A percentile compares a stretch with the other conserved stretches of the same genome.
Conservation (phyloP, 495 filamentous ascomycete genomes). For the Hypoxylon crocopeplum region DNA sequence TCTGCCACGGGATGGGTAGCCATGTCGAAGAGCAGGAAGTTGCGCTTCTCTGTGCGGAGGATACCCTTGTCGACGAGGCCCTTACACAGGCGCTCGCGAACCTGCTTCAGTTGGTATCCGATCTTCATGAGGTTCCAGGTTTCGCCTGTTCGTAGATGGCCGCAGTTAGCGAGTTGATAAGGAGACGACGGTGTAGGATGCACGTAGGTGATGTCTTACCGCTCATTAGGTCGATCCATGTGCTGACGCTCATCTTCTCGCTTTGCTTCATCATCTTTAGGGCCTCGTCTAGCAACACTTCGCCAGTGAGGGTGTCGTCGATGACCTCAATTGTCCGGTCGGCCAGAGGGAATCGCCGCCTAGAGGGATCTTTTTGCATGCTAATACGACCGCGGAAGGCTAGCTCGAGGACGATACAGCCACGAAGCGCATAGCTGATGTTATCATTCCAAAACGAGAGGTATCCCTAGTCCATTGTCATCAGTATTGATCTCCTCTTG, state of each 20-base stretch:
- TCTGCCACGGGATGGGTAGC: constrained; percentile 98
- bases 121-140: constrained; percentile 99
- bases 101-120: constrained; percentile 98
- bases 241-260: constrained; percentile 99
- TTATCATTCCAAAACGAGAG: constrained; percentile 99
- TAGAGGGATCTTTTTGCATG: constrained; percentile 96
- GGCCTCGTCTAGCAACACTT: constrained; percentile 96
- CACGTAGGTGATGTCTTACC: constrained; percentile 70
- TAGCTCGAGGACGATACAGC: constrained; percentile 97
- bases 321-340: constrained; percentile 95
- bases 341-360: constrained; percentile 88
- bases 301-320: constrained; percentile 95
- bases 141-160: constrained; percentile 68
- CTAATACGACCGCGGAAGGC: constrained; percentile 95
- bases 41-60: constrained; percentile 96
- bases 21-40: constrained; percentile 99
- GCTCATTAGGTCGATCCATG: constrained; percentile 98
- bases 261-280: constrained; percentile 99
- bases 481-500: constrained; percentile 17
- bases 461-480: constrained; percentile 70
- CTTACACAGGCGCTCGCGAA: constrained; percentile 95
- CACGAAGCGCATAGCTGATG: constrained; percentile 95
- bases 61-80: constrained; percentile 99
- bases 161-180: constrained; percentile 34
- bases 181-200: neutral